Evolutionary conservation across 371 early-diverging fungal species (phyloP).

Genomic region (Rhizopus arrhizus): DNA sequence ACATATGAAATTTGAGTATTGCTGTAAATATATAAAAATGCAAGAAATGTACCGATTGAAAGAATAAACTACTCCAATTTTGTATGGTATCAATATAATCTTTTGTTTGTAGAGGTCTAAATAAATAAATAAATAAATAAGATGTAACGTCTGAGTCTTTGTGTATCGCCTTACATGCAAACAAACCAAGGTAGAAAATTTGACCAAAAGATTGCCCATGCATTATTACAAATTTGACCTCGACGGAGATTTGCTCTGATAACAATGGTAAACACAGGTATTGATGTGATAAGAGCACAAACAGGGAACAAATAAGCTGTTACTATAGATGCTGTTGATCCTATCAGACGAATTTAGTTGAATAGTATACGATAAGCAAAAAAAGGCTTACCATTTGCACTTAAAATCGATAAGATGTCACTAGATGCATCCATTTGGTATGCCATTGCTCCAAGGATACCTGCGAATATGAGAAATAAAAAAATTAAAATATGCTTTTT

Average conservation of each 20-base stretch:
- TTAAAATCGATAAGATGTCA: slow-evolving; percentile 51
- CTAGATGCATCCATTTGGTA: slow-evolving; percentile 52
- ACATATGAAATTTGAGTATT: slow-evolving; percentile 36
- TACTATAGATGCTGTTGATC: slow-evolving; percentile 53
- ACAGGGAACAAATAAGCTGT: slow-evolving; percentile 72
- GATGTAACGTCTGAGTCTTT: not conserved
- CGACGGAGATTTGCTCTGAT: slow-evolving; percentile 69
- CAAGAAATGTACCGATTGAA: slow-evolving; percentile 44
- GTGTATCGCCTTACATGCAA: slow-evolving; percentile 40
- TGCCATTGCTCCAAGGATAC: slow-evolving; percentile 61
- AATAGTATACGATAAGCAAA: not conserved
- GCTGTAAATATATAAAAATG: not conserved
- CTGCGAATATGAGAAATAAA: slow-evolving; percentile 15
- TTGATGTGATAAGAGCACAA: slow-evolving; percentile 72
- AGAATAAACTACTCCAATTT: slow-evolving; percentile 52
- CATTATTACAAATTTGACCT: slow-evolving; percentile 53
- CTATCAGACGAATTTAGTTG: slow-evolving; percentile 17
- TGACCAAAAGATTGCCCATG: slow-evolving; percentile 58
- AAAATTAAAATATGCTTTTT: not conserved
- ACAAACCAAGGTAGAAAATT: slow-evolving; percentile 71
- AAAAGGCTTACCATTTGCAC: slow-evolving; percentile 29
- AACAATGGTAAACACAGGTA: slow-evolving; percentile 78
- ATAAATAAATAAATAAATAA: slow-evolving; percentile 4
- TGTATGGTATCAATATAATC: slow-evolving; percentile 37
- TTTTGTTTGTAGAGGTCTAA: slow-evolving; percentile 43